Evolutionary conservation across 1,139 yeast species (phyloP), one percentile per base, ranked within the genome.

Genomic region (Kurtzmaniella quercitrusa): DNA sequence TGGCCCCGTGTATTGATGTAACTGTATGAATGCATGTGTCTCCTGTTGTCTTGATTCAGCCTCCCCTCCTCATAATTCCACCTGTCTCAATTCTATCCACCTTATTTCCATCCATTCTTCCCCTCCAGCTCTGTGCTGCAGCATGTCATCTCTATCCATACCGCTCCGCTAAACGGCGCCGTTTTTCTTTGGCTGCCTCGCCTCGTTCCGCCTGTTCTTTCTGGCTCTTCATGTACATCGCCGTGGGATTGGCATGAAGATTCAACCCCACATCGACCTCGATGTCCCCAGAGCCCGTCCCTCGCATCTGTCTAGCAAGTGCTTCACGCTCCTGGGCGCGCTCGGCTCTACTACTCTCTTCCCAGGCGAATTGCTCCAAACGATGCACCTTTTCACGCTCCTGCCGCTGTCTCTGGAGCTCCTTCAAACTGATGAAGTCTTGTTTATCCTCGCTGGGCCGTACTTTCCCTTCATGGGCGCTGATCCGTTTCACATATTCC

Each of bases 231-330:
- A 79, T 47, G 67, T 72, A 65, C 54, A 78, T 71, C 38, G 75
- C 74, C 0, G 88, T 81, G 4, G 88, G 88, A 43, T 79, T 77
- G 2, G 82, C 82, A 49, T 79, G 84, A 34, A 78, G 56, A 49
- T 74, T 71, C 23, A 67, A 57, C 17, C 66, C 61, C 43, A 69
- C 60, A 50, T 78, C 75, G 4, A 68, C 62, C 37, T 68, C 65
- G 33, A 49, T 58, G 1, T 39, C 39, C 9, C 39, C 18, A 21
- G 37, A 46, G 7, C 29, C 41, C 7, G 42, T 41, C 4, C 45
- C 48, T 25, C 46, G 43, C 25, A 56, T 42, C 41, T 49, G 54
- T 23, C 50, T 49, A 17, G 53, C 53, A 11, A 54, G 45, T 14
- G 45, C 27, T 14, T 49, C 46, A 15, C 42, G 41, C 37, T 53